phyloP scores from a whole-genome alignment of 1,284 basidiomycete genomes.

The Ustilago cynodontis region DNA sequence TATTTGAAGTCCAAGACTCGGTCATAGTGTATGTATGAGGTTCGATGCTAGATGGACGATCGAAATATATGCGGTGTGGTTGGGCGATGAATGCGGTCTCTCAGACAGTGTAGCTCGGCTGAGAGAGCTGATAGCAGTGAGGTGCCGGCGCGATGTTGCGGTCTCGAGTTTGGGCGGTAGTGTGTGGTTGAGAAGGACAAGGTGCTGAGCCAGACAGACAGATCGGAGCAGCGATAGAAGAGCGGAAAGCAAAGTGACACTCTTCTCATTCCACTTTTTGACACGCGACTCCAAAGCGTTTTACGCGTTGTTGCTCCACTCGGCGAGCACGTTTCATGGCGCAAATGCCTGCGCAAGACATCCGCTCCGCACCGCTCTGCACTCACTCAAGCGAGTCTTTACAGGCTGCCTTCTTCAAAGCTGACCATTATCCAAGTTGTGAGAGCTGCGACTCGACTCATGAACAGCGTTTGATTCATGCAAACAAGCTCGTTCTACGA shows the following conservation, averaged over 20 bases:
- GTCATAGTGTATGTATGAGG: conserved; percentile 22
- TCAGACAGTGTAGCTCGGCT: too few relatives aligned
- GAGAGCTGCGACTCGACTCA: not conserved
- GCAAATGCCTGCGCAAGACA: not conserved
- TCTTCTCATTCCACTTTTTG: not conserved
- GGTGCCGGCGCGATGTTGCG: not conserved
- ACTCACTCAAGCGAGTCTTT: too few relatives aligned
- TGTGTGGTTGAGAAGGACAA: not conserved
- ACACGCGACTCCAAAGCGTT: not conserved
- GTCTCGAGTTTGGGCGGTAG: not conserved
- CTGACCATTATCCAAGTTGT: too few relatives aligned
- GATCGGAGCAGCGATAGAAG: not conserved
- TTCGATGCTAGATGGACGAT: not conserved
- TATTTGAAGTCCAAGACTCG: conserved; percentile 59
- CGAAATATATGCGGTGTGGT: not conserved
- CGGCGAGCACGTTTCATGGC: not conserved
- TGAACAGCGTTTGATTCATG: not conserved
- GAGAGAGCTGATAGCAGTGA: not conserved
- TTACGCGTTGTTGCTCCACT: not conserved
- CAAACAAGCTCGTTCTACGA: not conserved
- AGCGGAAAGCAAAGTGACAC: not conserved
- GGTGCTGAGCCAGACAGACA: not conserved
- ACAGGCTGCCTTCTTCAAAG: too few relatives aligned
- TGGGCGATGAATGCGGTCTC: too few relatives aligned
- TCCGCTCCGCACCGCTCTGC: not conserved